phyloP scores from a whole-genome alignment of 2,329 filamentous ascomycete genomes.

The Tolypocladium ophioglossoides region DNA sequence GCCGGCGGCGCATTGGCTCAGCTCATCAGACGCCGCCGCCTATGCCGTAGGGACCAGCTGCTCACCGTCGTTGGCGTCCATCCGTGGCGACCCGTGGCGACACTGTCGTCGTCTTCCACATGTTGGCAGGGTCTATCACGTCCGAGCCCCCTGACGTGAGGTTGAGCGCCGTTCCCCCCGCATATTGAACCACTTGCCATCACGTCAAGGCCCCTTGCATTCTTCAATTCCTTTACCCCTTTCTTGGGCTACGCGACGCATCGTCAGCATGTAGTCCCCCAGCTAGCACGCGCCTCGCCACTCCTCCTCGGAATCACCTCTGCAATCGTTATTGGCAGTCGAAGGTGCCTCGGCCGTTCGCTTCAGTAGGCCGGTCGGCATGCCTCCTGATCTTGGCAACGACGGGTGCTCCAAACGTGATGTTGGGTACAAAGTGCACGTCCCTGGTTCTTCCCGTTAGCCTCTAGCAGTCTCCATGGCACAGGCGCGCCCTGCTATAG shows the following conservation, averaged over 20 bases:
- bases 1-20: not conserved
- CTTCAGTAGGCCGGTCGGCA: constrained; percentile 57
- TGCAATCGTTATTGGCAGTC: constrained; percentile 99
- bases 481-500: constrained; percentile 65
- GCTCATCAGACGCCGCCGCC: not conserved
- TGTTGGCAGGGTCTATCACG: not conserved
- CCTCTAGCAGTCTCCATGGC: not conserved
- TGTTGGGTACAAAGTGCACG: constrained; percentile 96
- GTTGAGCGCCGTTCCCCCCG: too few species aligned
- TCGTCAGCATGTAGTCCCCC: not conserved
- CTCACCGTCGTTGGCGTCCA: not conserved
- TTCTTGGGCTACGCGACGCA: constrained; percentile 64
- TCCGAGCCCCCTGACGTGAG: not conserved
- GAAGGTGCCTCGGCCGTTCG: constrained; percentile 78
- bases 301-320: constrained; percentile 50
- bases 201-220: too few species aligned
- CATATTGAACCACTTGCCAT: too few species aligned
- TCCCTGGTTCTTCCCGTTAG: constrained; percentile 50
- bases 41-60: too few species aligned
- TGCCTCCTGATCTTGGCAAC: constrained; percentile 88
- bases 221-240: constrained; percentile 94
- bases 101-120: not conserved
- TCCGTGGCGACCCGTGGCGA: not conserved
- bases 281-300: not conserved
- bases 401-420: constrained; percentile 91